A percentile compares a stretch with the other conserved stretches of the same genome.
Conservation (phyloP, 306 rosid species). For the Dalbergia cochinchinensis region DNA sequence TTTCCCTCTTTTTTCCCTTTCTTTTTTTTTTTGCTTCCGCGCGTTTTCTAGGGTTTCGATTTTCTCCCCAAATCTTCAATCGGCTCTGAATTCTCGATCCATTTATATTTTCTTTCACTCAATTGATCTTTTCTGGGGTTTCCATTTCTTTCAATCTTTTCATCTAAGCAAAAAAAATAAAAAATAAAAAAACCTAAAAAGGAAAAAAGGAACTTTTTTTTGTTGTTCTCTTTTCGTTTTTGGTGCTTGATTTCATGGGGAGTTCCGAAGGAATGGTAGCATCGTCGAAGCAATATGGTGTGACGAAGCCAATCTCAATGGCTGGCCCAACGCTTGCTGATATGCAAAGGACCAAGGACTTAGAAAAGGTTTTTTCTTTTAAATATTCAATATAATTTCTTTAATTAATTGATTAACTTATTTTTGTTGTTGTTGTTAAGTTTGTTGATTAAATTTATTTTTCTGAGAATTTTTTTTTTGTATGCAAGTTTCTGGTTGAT, state of each 20-base stretch:
- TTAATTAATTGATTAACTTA: no score
- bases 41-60: slow-evolving; percentile 36
- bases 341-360: slow-evolving; percentile 53
- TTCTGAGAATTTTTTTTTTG: slow-evolving; percentile 27
- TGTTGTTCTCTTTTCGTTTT: not conserved
- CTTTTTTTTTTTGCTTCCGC: no score
- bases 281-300: slow-evolving; percentile 60
- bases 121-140: not conserved
- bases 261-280: slow-evolving; percentile 57
- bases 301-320: slow-evolving; percentile 71
- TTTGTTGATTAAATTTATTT: not conserved
- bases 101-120: not conserved
- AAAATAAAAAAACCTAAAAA: not conserved
- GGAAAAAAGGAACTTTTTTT: not conserved
- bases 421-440: not conserved
- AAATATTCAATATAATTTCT: not conserved
- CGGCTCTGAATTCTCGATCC: not conserved
- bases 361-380: slow-evolving; percentile 65
- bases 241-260: slow-evolving; percentile 56
- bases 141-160: not conserved
- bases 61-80: not conserved
- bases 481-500: slow-evolving; percentile 56
- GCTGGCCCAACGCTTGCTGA: slow-evolving; percentile 70
- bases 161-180: not conserved
- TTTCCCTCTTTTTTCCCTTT: not conserved